Base-by-base conservation (phyloP, 2,329 filamentous ascomycete genomes). In the Penicillium fuscoglaucum region DNA sequence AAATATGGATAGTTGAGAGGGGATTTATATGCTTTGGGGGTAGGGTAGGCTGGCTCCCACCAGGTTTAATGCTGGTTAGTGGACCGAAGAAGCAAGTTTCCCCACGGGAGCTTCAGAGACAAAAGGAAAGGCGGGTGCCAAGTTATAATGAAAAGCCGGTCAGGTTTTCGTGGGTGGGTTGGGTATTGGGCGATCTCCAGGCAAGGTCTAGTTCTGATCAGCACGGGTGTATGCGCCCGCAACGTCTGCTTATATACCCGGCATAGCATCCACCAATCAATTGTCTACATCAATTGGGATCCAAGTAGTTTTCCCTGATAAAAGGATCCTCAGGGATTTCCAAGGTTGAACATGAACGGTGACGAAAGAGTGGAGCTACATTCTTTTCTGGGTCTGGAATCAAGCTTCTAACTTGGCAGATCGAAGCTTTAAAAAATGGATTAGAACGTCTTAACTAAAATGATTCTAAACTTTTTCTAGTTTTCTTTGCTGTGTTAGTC, bases 281-380 rank as follows among this genome's bases (percentile, higher is more conserved):
- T 3, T n/a, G 35, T n/a, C 17, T n/a, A 17, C 15, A 37, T 37
- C 5, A 33, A 37, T 8, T 43, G 21, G 21, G 24, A 9, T 26
- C 1, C 40, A 43, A 17, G 35, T 17, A 17, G 33, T 0, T 5
- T 24, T 24, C 19, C 40, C 19, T 24, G 19, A 6, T 43, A 15
- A 24, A 43, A 19, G 31, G 31, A 17, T 17, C 15, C 6, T 7
- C 15, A 9, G 6, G 15, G 33, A 37, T 37, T 37, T 37, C 35
- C 35, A 37, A 37, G 35, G 10, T 24, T 43, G 13, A 13, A 1
- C 13, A 43, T 9, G 15, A 5, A 52, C 50, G 40, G 53, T 56
- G 53, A 56, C 53, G 53, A 56, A 44, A 56, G 31, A 51, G 53
- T 56, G 53, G 53, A 51, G 46, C 29, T 28, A 9, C 21, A 5